Base-by-base conservation (phyloP, 306 rosid genomes). In the Malus asiatica region DNA sequence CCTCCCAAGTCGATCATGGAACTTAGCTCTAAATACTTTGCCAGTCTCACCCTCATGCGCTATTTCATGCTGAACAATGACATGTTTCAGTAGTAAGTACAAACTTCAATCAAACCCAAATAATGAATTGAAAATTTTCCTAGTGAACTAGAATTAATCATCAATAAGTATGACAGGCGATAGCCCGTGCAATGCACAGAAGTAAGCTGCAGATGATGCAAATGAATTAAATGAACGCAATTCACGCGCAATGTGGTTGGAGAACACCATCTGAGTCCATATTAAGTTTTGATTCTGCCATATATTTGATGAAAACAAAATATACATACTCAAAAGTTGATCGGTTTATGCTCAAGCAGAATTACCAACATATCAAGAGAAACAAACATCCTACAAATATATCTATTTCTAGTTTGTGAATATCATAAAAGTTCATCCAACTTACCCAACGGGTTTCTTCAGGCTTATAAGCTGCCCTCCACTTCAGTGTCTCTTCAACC, bases 31-130 rank as follows among this genome's bases (percentile, higher is more conserved):
- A 7, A 84, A 95, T 18, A 81, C 95, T 87, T 95, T 95, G 5
- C 98, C 98, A 0, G 97, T 95, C 83, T 86, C 97, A 32, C 98
- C 96, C 84, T 92, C 98, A 58, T 92, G 96, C 45, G 97, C 97
- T 55, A 95, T 87, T 80, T 92, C 93, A 81, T 78, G 80, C 98
- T 95, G 85, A 65, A 69, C 23, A 68, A 64, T 66, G 13, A 68
- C 51, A 76, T 35, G n/a, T 72, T 68, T 55, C 22, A 2, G 5
- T 2, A 25, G 60, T 73, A 45, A 73, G 64, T 57, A 16, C 42
- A 64, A 42, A 18, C 38, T 68, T 18, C 16, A 55, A 46, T 23
- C 46, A 63, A 55, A 45, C 45, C 30, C 55, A 51, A 16, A 45
- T n/a, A 11, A 27, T 58, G 35, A 66, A 52, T 1, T 61, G 18